Base-by-base conservation (phyloP, 108 stramenopile genomes). In the Cyclotella sp. region DNA sequence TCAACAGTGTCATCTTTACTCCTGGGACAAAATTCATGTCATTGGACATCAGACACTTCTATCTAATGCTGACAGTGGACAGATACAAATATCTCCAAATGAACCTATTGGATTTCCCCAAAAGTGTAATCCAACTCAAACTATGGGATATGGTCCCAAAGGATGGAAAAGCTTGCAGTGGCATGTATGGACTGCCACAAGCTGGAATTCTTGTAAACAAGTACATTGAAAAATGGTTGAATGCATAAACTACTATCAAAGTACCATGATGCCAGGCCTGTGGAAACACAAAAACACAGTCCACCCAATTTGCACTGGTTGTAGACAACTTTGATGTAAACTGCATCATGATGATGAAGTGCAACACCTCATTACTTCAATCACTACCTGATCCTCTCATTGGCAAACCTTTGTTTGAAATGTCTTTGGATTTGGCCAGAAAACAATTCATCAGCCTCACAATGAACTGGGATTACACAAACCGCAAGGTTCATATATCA, bases 121-220 rank as follows among this genome's bases (percentile, higher is more conserved):
- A 76, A 0, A 71, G 59, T 0, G 66, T 84, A 45, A 75, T 78
- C 16, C 3, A 16, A 6, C 43, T 82, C 67, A 68, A 87, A 8
- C 58, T 82, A 14, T 11, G 21, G 8, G 51, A n/a, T n/a, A n/a
- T n/a, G n/a, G n/a, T n/a, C n/a, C n/a, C n/a, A 67, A 68, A 10
- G 70, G 59, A 27, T 39, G 28, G 19, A 21, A 10, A 55, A 64
- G 54, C 64, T 24, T 12, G 46, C 15, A 70, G 67, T 34, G 83
- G 83, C 19, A 84, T 87, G 79, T 87, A 81, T 27, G 83, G 86
- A 11, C 79, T 87, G 28, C 62, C 68, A 49, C 68, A 68, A 46
- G 43, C 68, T 8, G 68, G 68, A 1, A 39, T 47, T 28, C 44
- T 65, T 0, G 64, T 34, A 6, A 42, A 65, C 34, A 22, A 65